phyloP scores from a whole-genome alignment of 1,284 basidiomycete genomes.

The Leccinum olivaceoglutinosum region DNA sequence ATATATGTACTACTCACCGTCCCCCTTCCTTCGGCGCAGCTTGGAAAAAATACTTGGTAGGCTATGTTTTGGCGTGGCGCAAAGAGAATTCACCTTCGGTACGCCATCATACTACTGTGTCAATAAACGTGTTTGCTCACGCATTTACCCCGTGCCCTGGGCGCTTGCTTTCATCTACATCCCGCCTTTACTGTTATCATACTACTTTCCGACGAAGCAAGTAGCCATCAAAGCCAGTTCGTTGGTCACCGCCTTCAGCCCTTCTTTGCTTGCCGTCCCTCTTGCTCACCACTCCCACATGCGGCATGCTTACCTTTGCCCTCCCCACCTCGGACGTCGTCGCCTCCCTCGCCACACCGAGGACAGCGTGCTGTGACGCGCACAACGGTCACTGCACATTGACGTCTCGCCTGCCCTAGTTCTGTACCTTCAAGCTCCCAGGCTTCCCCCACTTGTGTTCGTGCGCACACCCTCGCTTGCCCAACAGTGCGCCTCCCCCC shows the following conservation, averaged over 20 bases:
- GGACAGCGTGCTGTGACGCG: neutral
- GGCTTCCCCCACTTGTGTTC: no score
- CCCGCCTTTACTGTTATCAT: neutral
- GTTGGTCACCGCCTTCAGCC: neutral
- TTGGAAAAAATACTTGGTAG: neutral
- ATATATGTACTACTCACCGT: neutral
- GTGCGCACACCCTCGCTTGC: no score
- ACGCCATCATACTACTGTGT: no score
- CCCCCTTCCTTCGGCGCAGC: neutral
- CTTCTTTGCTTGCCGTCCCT: no score
- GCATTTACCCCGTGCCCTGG: no score
- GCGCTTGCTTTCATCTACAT: no score
- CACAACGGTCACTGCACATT: neutral
- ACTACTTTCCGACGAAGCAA: neutral
- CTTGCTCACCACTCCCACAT: no score
- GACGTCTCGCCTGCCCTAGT: no score
- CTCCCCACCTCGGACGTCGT: neutral
- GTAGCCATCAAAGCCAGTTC: neutral
- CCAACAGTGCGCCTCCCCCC: no score
- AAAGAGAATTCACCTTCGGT: neutral
- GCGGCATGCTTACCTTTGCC: neutral
- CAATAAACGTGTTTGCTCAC: neutral
- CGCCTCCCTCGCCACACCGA: no score
- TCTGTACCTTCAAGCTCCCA: no score
- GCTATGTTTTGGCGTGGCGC: neutral